phyloP scores from a whole-genome alignment of 345 rosid species.

The Ceriops zippeliana region DNA sequence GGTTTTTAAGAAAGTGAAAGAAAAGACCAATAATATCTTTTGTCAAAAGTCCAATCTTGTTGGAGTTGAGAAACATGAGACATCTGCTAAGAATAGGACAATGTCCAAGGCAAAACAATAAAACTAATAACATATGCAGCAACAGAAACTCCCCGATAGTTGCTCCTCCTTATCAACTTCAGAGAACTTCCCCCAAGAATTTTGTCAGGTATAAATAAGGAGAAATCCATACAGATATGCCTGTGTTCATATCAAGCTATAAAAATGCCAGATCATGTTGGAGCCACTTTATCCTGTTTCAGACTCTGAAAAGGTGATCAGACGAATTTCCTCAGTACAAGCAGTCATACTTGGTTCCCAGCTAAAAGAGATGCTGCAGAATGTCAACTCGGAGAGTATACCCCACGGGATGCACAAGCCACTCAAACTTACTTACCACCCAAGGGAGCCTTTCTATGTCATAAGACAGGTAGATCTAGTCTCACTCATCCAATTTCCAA shows the following conservation, averaged over 20 bases:
- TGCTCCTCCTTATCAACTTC: background rate
- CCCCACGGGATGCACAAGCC: conserved; percentile 47
- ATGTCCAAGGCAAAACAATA: conserved; percentile 6
- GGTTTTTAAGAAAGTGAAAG: too few relatives aligned
- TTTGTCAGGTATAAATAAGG: background rate
- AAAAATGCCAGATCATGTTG: background rate
- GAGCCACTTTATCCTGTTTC: conserved; percentile 24
- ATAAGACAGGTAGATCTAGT: conserved; percentile 56
- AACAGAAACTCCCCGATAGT: too few relatives aligned
- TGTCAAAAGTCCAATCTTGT: too few relatives aligned
- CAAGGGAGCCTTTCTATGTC: conserved; percentile 70
- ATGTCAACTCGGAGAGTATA: conserved; percentile 36
- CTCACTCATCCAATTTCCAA: background rate
- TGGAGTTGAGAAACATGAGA: background rate
- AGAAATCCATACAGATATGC: too few relatives aligned
- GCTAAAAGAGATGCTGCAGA: conserved; percentile 67
- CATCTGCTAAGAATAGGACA: background rate
- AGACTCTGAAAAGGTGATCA: conserved; percentile 60
- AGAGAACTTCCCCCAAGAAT: background rate
- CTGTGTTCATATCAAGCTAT: background rate
- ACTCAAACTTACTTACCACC: conserved; percentile 66
- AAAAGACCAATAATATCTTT: too few relatives aligned
- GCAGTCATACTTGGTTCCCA: conserved; percentile 65
- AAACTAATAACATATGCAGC: background rate
- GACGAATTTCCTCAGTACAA: conserved; percentile 62